Evolutionary conservation across 148 eudicot genomes (phyloP), one percentile per base, ranked within the genome.

Genomic region (Fagopyrum esculentum): DNA sequence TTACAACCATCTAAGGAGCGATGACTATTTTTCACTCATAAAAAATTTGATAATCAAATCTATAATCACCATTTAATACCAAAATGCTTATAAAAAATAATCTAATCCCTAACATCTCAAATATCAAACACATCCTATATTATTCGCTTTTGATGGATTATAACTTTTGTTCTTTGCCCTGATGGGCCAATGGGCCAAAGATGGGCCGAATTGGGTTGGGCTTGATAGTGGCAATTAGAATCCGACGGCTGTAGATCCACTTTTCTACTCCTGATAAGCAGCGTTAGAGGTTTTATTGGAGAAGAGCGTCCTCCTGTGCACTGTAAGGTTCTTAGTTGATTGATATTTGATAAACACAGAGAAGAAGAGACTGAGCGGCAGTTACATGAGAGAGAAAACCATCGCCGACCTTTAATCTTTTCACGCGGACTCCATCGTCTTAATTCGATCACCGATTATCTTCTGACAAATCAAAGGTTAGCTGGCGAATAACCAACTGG

Each of bases 301-400:
- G 61, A 56, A 35, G 16, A 40, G 70, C 66, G 44, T 61, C 43
- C 6, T 61, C 43, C 68, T 61, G 30, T 61, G 1, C 68, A 66
- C 71, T 5, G 71, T 43, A 66, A 66, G 17, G 46, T 43, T 66
- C 17, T 13, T 4, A 66, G 46, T 66, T 43, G 19, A 66, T 35
- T 35, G 46, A 66, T 4, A 66, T n/a, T 66, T 43, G 19, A 66
- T 35, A 66, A 17, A 66, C 69, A 63, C 16, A 59, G 35, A 9
- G 71, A 15, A 13, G 46, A 43, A 66, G 71, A 66, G 71, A 43
- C 46, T 40, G 45, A 11, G 10, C 13, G 45, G 71, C 71, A 43
- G 47, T 66, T 66, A 66, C 12, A 63, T 63, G 69, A 63, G 69
- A 63, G 69, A 35, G 6, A 10, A 63, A 29, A 30, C 69, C 69